phyloP scores from a whole-genome alignment of 2,329 filamentous ascomycete genomes.

The Cyclaneusma minus region DNA sequence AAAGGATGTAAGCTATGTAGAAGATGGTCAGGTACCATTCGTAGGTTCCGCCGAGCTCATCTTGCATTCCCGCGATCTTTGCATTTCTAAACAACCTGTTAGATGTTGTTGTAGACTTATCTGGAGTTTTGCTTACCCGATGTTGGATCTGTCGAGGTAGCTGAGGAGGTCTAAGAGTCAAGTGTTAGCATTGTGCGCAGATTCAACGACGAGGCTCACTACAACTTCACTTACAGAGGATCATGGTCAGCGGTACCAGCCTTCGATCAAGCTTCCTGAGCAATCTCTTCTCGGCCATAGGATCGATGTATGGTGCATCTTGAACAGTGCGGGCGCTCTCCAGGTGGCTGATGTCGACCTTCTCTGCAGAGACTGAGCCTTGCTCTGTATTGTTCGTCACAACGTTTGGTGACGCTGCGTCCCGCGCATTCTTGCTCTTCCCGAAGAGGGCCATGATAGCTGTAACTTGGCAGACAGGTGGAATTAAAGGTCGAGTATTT shows the following conservation, averaged over 20 bases:
- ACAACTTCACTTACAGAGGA: slow-evolving; percentile 9
- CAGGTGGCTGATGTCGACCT: too few relatives aligned
- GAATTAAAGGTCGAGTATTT: too few relatives aligned
- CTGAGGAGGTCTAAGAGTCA: slow-evolving; percentile 24
- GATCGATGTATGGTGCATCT: too few relatives aligned
- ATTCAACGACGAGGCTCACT: background rate
- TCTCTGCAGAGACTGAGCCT: too few relatives aligned
- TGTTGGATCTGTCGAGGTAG: slow-evolving; percentile 33
- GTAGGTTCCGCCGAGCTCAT: slow-evolving; percentile 32
- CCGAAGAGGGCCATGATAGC: too few relatives aligned
- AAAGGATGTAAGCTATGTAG: slow-evolving; percentile 24
- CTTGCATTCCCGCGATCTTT: slow-evolving; percentile 42
- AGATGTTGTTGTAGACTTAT: too few relatives aligned
- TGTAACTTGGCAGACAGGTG: too few relatives aligned
- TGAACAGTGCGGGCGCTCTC: too few relatives aligned
- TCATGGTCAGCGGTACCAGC: slow-evolving; percentile 26
- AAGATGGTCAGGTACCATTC: slow-evolving; percentile 25
- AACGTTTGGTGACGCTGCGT: too few relatives aligned
- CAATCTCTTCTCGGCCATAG: slow-evolving; percentile 27
- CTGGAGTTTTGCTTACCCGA: too few relatives aligned
- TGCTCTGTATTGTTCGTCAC: too few relatives aligned
- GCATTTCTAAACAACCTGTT: slow-evolving; percentile 45
- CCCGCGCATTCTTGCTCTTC: too few relatives aligned
- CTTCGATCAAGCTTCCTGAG: slow-evolving; percentile 41
- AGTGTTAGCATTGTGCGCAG: slow-evolving; percentile 1